phyloP scores from a whole-genome alignment of 2,329 filamentous ascomycete genomes.

The Gliomastix tumulicola region DNA sequence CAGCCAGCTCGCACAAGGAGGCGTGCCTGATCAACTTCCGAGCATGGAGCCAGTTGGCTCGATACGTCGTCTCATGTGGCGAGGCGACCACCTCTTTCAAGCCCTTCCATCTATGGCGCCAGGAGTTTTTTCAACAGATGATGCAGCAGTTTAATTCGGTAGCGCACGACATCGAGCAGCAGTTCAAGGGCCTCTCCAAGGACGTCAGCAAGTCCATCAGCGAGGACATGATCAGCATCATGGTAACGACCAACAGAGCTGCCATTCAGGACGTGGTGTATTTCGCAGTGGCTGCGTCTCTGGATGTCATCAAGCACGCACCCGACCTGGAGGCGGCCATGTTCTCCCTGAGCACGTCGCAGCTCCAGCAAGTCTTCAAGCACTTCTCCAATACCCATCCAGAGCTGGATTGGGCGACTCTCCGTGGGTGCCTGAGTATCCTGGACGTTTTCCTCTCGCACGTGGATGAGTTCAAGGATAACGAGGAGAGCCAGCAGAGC shows the following conservation, averaged over 20 bases:
- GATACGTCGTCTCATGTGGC: constrained; percentile 45
- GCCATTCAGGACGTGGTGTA: constrained; percentile 46
- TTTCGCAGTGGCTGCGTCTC: constrained; percentile 37
- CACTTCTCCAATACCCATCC: constrained; percentile 34
- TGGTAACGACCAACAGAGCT: constrained; percentile 44
- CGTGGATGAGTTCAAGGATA: constrained; percentile 33
- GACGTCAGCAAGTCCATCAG: constrained; percentile 34
- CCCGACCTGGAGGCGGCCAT: constrained; percentile 37
- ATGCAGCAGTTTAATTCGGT: constrained; percentile 51
- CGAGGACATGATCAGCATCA: constrained; percentile 36
- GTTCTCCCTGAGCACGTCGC: constrained; percentile 40
- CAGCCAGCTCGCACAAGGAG: constrained; percentile 57
- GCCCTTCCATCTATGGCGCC: constrained; percentile 41
- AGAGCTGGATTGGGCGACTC: constrained; percentile 40
- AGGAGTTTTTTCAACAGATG: constrained; percentile 48
- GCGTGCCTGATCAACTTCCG: constrained; percentile 58
- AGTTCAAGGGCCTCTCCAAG: constrained; percentile 41
- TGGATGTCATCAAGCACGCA: constrained; percentile 42
- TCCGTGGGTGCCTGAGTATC: constrained; percentile 36
- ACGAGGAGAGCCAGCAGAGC: constrained; percentile 27
- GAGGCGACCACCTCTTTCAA: constrained; percentile 41
- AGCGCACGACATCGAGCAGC: constrained; percentile 47
- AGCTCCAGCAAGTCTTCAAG: constrained; percentile 44
- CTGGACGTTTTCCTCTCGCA: constrained; percentile 38
- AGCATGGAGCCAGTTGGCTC: constrained; percentile 55